These are phyloP conservation scores for Pleurotus eryngii DNA, from an alignment of 768 basidiomycete species.

Conservation along the genomic window DNA sequence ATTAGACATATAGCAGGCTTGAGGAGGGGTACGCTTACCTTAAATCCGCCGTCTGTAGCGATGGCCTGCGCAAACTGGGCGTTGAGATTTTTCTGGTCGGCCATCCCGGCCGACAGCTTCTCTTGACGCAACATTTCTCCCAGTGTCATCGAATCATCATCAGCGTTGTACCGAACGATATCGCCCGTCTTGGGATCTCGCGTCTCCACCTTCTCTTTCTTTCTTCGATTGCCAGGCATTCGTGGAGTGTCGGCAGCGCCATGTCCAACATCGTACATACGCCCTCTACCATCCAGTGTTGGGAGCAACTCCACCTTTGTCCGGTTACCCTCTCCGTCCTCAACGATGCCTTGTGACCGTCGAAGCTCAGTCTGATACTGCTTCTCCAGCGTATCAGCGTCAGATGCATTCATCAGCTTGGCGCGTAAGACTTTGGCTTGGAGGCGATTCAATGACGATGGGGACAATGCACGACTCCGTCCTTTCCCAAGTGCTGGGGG, in stretches of 20 bases:
- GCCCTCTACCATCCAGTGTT: constrained; percentile 79
- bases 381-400: constrained; percentile 74
- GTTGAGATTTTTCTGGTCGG: constrained; percentile 91
- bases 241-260: constrained; percentile 55
- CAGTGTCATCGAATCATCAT: constrained; percentile 83
- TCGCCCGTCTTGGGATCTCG: constrained; percentile 90
- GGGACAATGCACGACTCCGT: constrained; percentile 49
- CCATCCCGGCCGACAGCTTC: constrained; percentile 81
- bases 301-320: constrained; percentile 83
- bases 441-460: constrained; percentile 82
- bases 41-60: constrained; percentile 83
- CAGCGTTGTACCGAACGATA: constrained; percentile 82
- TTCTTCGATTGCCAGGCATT: constrained; percentile 70
- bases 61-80: constrained; percentile 86
- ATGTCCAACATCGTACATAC: constrained; percentile 87
- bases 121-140: constrained; percentile 95
- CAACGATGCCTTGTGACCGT: constrained; percentile 43
- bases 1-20: neutral
- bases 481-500: constrained; percentile 40
- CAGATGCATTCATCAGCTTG: constrained; percentile 77
- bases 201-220: constrained; percentile 82
- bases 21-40: constrained; percentile 40
- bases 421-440: constrained; percentile 93
- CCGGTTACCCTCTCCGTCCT: constrained; percentile 35
- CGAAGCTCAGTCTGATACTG: constrained; percentile 77